Evolutionary conservation across 2,329 filamentous ascomycete species (phyloP), one percentile per base, ranked within the genome.

Genomic region (Aspergillus sergii): DNA sequence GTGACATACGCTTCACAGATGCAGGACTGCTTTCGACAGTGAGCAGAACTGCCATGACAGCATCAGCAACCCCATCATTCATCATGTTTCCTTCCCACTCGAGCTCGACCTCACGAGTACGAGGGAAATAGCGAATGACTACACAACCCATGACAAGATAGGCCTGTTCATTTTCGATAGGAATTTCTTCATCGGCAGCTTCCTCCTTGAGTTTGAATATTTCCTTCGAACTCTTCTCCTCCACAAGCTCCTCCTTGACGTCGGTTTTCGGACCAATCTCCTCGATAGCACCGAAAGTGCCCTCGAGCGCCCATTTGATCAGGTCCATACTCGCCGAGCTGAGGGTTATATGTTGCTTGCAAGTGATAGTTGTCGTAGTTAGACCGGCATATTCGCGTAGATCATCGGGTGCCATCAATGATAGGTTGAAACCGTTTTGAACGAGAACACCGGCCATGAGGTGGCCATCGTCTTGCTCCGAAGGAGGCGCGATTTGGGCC

Each of bases 11-110:
- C 80, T 95, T 96, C 57, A 99, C 94, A 14, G 95, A 94, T 16
- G 95, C 95, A 6, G 94, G 95, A 59, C 92, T 96, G 78, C 91
- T 96, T 79, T 99, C 95, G 26, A 97, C 92, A 0, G 91, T 94
- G 70, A 97, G 88, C 12, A 99, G 85, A 3, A 97, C 93, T 0
- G 93, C 93, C 84, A 98, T 92, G 60, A 98, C 91, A 19, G 95
- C 93, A 78, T 99, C 95, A n/a, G 95, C 95, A 72, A 99, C 96
- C 64, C 93, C 92, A 74, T 99, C 95, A 76, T 98, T 99, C 73
- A 97, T 89, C 82, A 97, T 91, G 76, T 98, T 99, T 62, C 94
- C 95, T 76, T 98, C 94, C 95, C 95, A 99, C 79, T 97, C 93
- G 3, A 98, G 83, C 76, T 96, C 93, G 7, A 97, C 87, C 73